Conservation (phyloP, 2,329 filamentous ascomycete genomes). For the Alternaria triticina region DNA sequence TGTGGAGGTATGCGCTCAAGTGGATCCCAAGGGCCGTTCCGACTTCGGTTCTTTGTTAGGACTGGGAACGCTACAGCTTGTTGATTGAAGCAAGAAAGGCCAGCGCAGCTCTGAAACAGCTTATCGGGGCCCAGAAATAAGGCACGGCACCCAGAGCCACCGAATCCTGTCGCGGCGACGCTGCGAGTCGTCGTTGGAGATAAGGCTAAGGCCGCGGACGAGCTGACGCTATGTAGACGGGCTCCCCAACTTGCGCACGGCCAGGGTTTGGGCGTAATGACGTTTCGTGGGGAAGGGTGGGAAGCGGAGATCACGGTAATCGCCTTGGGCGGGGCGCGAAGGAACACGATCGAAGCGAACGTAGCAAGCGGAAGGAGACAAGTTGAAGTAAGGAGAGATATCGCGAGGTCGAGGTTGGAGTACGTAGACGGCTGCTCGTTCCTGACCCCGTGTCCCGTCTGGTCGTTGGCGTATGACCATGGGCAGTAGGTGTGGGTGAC, state of each 20-base stretch:
- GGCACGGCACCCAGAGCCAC: neutral
- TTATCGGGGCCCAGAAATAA: neutral
- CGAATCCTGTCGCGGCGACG: constrained; percentile 10
- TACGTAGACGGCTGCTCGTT: constrained; percentile 23
- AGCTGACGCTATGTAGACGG: constrained; percentile 26
- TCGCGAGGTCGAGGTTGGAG: constrained; percentile 5
- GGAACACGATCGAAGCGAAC: constrained; percentile 1
- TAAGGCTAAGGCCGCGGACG: constrained; percentile 18
- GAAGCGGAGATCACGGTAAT: constrained; percentile 11
- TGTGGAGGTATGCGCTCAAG: constrained; percentile 36
- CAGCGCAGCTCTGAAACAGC: constrained; percentile 7
- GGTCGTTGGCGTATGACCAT: constrained; percentile 30
- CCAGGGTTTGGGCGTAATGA: constrained; percentile 23
- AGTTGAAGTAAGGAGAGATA: constrained; percentile 7
- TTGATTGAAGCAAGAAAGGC: constrained; percentile 5
- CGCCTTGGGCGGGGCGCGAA: constrained; percentile 16
- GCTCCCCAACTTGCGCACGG: constrained; percentile 28
- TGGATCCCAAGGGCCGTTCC: constrained; percentile 34
- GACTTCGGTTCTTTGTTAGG: constrained; percentile 39
- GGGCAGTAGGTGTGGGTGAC: constrained; percentile 28
- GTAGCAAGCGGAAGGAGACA: neutral
- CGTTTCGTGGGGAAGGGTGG: constrained; percentile 19
- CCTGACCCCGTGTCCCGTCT: constrained; percentile 30
- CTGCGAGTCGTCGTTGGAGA: constrained; percentile 22
- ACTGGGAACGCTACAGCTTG: neutral